These are phyloP conservation scores for Didymella sp. DNA, from an alignment of 2,329 filamentous ascomycete species.

Conservation along the genomic window DNA sequence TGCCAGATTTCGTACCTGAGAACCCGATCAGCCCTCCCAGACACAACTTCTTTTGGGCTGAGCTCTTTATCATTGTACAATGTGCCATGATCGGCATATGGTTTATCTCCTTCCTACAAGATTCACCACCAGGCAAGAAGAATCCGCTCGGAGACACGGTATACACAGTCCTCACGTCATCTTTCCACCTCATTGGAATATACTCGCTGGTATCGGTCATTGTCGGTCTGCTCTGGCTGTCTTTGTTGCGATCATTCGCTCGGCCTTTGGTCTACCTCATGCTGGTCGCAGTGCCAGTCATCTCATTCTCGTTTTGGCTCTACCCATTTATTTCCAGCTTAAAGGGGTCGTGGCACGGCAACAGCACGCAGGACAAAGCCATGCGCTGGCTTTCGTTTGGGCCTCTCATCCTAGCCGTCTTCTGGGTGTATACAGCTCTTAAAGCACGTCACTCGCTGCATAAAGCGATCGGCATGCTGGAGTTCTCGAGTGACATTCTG, in stretches of 20 bases:
- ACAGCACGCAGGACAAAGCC: conserved; percentile 79
- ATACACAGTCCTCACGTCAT: conserved; percentile 85
- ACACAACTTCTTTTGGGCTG: conserved; percentile 92
- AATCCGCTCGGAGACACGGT: conserved; percentile 88
- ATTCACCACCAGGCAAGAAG: conserved; percentile 71
- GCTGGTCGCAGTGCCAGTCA: conserved; percentile 81
- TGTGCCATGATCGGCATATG: conserved; percentile 87
- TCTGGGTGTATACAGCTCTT: conserved; percentile 85
- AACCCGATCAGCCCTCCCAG: conserved; percentile 53
- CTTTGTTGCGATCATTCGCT: conserved; percentile 85
- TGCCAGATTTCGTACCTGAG: conserved; percentile 64
- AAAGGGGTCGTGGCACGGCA: conserved; percentile 75
- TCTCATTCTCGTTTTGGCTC: conserved; percentile 86
- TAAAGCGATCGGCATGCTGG: conserved; percentile 85
- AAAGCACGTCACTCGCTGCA: conserved; percentile 80
- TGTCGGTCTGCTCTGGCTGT: conserved; percentile 89
- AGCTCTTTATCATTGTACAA: conserved; percentile 83
- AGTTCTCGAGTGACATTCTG: conserved; percentile 89
- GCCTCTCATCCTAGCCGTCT: conserved; percentile 73
- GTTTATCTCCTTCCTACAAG: conserved; percentile 89
- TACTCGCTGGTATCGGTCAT: conserved; percentile 91
- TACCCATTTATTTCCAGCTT: conserved; percentile 93
- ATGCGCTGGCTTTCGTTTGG: conserved; percentile 89
- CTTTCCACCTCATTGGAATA: conserved; percentile 86
- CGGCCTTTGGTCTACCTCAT: conserved; percentile 82